Evolutionary conservation across 2,329 filamentous ascomycete genomes (phyloP).

Genomic region (Penicillium sp.): DNA sequence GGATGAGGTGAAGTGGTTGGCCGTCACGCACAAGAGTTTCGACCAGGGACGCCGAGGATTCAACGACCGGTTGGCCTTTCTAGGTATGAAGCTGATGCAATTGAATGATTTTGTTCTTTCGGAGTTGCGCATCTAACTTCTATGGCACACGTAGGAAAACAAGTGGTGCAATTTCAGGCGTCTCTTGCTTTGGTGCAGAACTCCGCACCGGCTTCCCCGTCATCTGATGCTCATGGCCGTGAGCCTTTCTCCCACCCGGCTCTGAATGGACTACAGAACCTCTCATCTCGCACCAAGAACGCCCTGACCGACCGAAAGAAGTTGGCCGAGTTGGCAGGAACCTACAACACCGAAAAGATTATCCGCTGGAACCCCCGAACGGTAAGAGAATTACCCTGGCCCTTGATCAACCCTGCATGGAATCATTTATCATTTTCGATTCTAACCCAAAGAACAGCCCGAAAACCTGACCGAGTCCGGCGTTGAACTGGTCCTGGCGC

Average conservation of each 20-base stretch:
- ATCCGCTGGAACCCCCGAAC: conserved; percentile 86
- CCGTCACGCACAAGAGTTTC: conserved; percentile 97
- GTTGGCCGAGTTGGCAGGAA: conserved; percentile 68
- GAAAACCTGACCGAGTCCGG: conserved; percentile 74
- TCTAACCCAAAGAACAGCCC: conserved; percentile 47
- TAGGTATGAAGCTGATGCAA: conserved; percentile 62
- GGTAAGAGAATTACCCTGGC: conserved; percentile 56
- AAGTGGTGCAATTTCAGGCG: conserved; percentile 66
- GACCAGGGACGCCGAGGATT: conserved; percentile 92
- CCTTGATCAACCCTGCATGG: background rate
- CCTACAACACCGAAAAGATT: conserved; percentile 73
- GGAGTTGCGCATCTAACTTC: conserved; percentile 5
- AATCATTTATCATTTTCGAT: background rate
- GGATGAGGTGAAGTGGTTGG: conserved; percentile 95
- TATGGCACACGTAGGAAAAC: conserved; percentile 55
- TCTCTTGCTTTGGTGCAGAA: conserved; percentile 64
- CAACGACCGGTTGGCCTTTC: conserved; percentile 88
- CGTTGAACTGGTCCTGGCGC: conserved; percentile 72
- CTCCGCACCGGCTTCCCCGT: conserved; percentile 35
- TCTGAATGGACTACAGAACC: conserved; percentile 73
- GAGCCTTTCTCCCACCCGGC: conserved; percentile 71
- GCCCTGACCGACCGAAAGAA: conserved; percentile 67
- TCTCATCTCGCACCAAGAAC: conserved; percentile 64
- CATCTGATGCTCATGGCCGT: conserved; percentile 60
- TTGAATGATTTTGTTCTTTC: background rate